phyloP scores from a whole-genome alignment of 2,329 filamentous ascomycete genomes.

The Stachybotrys echinatus region DNA sequence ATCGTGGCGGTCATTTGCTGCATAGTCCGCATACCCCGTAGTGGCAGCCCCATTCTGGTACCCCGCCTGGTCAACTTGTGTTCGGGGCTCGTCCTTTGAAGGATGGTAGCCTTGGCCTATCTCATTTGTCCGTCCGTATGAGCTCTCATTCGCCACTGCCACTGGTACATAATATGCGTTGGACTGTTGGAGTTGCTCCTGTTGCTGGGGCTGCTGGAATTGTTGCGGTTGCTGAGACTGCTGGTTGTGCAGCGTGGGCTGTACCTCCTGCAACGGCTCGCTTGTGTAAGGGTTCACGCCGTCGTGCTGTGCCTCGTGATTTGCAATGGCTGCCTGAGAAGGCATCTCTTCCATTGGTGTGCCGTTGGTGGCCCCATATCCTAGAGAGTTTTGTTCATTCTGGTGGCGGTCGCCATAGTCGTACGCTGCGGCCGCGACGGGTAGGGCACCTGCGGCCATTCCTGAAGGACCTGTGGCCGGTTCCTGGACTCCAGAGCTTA shows the following conservation, averaged over 20 bases:
- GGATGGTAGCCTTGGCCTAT: not conserved
- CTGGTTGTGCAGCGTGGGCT: conserved; percentile 8
- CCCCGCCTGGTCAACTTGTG: not conserved
- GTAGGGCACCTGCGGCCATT: conserved; percentile 51
- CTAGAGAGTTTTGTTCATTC: conserved; percentile 15
- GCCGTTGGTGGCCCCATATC: conserved; percentile 41
- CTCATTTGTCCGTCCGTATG: not conserved
- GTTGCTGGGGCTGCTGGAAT: conserved; percentile 7
- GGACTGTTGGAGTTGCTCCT: conserved; percentile 3
- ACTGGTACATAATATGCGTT: not conserved
- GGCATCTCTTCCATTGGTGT: conserved; percentile 43
- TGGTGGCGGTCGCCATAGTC: conserved; percentile 26
- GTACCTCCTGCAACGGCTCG: conserved; percentile 27
- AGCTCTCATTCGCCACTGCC: not conserved
- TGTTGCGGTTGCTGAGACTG: conserved; percentile 9
- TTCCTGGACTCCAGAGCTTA: conserved; percentile 58
- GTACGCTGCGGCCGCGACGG: conserved; percentile 28
- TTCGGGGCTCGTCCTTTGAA: not conserved
- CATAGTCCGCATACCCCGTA: not conserved
- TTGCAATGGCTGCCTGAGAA: conserved; percentile 44
- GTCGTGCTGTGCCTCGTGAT: conserved; percentile 45
- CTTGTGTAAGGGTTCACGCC: conserved; percentile 54
- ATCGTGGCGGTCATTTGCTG: conserved; percentile 2
- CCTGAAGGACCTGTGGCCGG: conserved; percentile 47
- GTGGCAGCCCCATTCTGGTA: not conserved